Evolutionary conservation across 768 basidiomycete species (phyloP).

Genomic region (Leccinum barrowsii): DNA sequence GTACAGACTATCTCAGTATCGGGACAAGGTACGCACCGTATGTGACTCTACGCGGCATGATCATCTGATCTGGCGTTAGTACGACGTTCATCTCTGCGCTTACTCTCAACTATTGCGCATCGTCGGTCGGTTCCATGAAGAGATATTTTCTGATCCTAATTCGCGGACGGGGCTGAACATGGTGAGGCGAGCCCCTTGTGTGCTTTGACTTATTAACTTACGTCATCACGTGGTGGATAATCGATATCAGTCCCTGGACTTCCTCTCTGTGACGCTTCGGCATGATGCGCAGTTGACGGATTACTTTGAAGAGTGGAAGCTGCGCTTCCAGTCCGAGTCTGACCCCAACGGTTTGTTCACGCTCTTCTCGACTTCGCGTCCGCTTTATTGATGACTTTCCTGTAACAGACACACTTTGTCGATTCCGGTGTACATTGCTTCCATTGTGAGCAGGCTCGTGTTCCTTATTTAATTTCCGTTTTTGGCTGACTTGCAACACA

Average conservation of each 20-base stretch:
- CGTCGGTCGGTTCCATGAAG: conserved; percentile 71
- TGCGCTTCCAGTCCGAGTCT: conserved; percentile 55
- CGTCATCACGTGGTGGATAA: background rate
- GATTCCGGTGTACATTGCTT: conserved; percentile 61
- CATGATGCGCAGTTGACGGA: conserved; percentile 56
- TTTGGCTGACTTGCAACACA: conserved; percentile 26
- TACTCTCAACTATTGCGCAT: conserved; percentile 69
- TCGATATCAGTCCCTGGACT: conserved; percentile 53
- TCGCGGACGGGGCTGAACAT: conserved; percentile 69
- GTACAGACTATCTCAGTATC: conserved; percentile 69
- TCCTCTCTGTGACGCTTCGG: conserved; percentile 56
- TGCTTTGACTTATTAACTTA: background rate
- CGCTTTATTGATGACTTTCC: background rate
- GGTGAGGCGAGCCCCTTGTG: conserved; percentile 31
- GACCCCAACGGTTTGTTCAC: conserved; percentile 48
- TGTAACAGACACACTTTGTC: conserved; percentile 49
- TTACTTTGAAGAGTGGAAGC: conserved; percentile 67
- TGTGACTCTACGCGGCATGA: background rate
- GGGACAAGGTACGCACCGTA: conserved; percentile 43
- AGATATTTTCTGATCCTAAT: conserved; percentile 68
- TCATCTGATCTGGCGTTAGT: conserved; percentile 36
- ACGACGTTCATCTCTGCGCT: conserved; percentile 72
- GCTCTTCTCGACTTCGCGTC: too few species aligned
- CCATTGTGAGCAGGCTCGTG: conserved; percentile 58
- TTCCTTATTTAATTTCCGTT: background rate